phyloP scores from a whole-genome alignment of 768 basidiomycete species.

The Gymnopilus junonius region DNA sequence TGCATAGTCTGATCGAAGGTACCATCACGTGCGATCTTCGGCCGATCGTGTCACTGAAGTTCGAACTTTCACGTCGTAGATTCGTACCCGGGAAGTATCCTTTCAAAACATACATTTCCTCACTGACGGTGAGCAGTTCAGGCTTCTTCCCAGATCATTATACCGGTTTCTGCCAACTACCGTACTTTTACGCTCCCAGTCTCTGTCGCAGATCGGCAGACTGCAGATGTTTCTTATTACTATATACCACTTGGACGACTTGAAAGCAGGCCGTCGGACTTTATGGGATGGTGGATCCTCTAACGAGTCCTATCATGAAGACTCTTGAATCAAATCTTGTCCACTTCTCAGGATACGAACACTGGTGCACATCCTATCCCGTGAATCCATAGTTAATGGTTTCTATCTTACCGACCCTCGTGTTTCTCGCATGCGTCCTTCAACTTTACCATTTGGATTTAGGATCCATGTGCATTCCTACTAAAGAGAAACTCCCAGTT shows the following conservation, averaged over 20 bases:
- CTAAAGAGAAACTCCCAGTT: too few relatives aligned
- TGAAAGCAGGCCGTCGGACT: neutral
- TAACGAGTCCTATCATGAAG: neutral
- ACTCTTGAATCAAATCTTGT: neutral
- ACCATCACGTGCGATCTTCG: constrained; percentile 31
- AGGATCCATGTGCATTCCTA: too few relatives aligned
- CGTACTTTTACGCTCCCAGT: too few relatives aligned
- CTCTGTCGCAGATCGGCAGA: too few relatives aligned
- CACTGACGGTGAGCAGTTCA: neutral
- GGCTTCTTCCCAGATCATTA: neutral
- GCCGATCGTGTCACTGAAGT: constrained; percentile 23
- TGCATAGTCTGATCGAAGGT: constrained; percentile 34
- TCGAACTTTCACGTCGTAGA: too few relatives aligned
- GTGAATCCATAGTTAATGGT: neutral
- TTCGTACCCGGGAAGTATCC: too few relatives aligned
- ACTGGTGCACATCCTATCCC: neutral
- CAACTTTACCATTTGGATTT: too few relatives aligned
- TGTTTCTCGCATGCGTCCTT: too few relatives aligned
- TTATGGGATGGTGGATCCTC: neutral
- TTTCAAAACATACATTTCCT: too few relatives aligned
- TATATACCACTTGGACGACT: neutral
- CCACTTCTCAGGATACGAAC: neutral
- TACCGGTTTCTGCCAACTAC: neutral
- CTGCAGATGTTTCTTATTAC: too few relatives aligned
- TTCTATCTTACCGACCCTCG: neutral